Base-by-base conservation (phyloP, 352 stramenopile species). In the Phytopythium mirpurense region DNA sequence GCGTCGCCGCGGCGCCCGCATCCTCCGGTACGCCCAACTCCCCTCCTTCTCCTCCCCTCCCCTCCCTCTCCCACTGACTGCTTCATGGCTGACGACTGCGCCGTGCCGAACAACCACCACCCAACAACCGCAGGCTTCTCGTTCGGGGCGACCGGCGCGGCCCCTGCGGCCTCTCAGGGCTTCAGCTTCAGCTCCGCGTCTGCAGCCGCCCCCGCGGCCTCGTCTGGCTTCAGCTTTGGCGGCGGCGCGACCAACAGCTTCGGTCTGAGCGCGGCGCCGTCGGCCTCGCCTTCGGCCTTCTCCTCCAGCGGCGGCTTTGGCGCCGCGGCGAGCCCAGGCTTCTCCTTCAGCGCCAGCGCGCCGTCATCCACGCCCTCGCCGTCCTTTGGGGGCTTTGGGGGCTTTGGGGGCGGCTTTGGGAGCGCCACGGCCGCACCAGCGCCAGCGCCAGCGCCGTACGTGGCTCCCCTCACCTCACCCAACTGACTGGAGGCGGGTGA, bases 151-250 rank as follows among this genome's bases (percentile, higher is more conserved):
- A 44, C 51, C 4, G 41, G 45, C 31, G 37, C 55, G 2, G 44
- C 46, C 35, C 49, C 61, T 18, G 56, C 55, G 2, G 21, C 64
- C 23, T 65, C 65, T 42, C 69, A 56, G 31, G 54, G 58, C 50
- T 70, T 72, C 37, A 49, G 46, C 36, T 72, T 72, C 18, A 60
- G 64, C 15, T 34, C 53, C 5, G 53, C 45, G 27, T 18, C 63
- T 34, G 16, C 29, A 9, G 29, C 29, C 5, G 5, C 29, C 9
- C 5, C 29, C 29, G 29, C 29, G 5, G 5, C 29, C 9, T 19
- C 42, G 60, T 31, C 41, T 15, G 21, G 60, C 18, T 64, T 64
- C 32, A 59, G 40, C 2, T 74, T 72, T 54, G 69, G 68, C 26
- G 57, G 55, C 16, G 43, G 70, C 10, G 27, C 57, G 23, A 43